Conservation (phyloP, 768 basidiomycete genomes). For the Psilocybe cyanescens region DNA sequence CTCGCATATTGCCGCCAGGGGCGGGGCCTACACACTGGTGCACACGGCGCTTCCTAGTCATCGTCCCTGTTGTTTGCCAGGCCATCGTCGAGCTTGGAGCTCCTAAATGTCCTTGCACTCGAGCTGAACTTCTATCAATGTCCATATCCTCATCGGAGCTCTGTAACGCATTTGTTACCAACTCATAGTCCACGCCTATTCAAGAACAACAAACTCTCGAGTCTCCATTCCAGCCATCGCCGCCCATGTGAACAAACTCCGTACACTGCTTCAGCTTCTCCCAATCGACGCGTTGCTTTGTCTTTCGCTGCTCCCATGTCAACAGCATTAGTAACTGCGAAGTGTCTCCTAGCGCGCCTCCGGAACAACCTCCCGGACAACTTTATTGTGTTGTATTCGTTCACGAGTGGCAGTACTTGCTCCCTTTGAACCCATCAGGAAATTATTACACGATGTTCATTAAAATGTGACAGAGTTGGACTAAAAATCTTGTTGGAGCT, state of each 20-base stretch:
- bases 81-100: not conserved
- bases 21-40: not conserved
- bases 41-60: not conserved
- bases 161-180: not conserved
- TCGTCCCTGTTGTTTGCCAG: not conserved
- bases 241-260: slow-evolving; percentile 1
- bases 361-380: not conserved
- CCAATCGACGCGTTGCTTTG: not conserved
- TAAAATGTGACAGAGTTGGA: too few species aligned
- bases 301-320: slow-evolving; percentile 3
- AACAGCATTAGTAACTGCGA: not conserved
- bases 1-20: not conserved
- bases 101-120: not conserved
- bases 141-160: too few species aligned
- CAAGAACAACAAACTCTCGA: slow-evolving; percentile 1
- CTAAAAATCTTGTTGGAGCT: too few species aligned
- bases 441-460: too few species aligned
- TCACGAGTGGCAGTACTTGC: not conserved
- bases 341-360: not conserved
- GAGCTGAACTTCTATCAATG: not conserved
- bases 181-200: not conserved
- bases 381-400: not conserved
- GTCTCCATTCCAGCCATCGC: not conserved
- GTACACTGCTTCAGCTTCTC: not conserved
- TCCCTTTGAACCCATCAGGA: too few species aligned